Evolutionary conservation across 2,329 filamentous ascomycete genomes (phyloP).

Genomic region (Colletotrichum horii): DNA sequence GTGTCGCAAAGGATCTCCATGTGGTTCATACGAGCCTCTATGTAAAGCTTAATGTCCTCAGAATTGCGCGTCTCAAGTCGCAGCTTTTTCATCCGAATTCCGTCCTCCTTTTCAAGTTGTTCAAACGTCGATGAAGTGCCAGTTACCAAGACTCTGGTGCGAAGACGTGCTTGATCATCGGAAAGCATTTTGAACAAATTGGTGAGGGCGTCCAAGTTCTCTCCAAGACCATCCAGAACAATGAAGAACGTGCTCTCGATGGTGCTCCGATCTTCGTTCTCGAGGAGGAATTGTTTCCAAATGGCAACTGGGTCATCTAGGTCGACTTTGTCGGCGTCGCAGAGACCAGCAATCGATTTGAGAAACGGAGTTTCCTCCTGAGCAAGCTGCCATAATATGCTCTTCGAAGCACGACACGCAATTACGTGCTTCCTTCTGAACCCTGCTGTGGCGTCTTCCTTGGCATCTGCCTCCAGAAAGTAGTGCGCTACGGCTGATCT

Average conservation of each 20-base stretch:
- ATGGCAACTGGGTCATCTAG: constrained; percentile 17
- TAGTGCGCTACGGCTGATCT: background rate
- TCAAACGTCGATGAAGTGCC: background rate
- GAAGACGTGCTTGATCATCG: background rate
- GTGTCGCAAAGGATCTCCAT: background rate
- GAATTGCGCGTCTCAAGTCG: background rate
- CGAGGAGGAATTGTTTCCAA: constrained; percentile 6
- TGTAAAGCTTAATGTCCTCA: background rate
- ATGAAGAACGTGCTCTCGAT: constrained; percentile 35
- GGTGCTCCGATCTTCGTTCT: constrained; percentile 33
- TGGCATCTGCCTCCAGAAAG: background rate
- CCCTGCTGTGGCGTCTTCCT: background rate
- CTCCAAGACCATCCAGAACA: constrained; percentile 33
- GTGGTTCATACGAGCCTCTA: background rate
- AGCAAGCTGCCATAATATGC: constrained; percentile 33
- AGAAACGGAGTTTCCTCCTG: constrained; percentile 36
- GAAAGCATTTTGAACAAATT: constrained; percentile 29
- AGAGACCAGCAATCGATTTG: constrained; percentile 31
- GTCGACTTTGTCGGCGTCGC: constrained; percentile 28
- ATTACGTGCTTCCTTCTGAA: background rate
- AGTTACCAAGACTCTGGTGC: background rate
- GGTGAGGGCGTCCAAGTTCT: constrained; percentile 23
- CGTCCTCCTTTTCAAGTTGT: background rate
- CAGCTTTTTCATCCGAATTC: background rate
- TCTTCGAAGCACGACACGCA: background rate